These are phyloP conservation scores for Nicotiana knightiana DNA, from an alignment of 257 asterid genomes.

Conservation along the genomic window DNA sequence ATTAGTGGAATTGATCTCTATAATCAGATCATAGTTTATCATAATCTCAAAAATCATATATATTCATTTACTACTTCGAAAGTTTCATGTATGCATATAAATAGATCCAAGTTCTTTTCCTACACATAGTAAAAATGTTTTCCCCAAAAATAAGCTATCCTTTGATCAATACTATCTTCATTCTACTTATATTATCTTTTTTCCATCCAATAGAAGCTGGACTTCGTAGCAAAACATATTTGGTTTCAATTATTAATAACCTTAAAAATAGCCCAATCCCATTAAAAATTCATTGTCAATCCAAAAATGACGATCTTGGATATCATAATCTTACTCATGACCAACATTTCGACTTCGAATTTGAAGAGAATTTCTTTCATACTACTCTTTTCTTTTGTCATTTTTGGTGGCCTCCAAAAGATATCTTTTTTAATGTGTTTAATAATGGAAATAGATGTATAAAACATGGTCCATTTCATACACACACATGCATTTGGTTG, in stretches of 20 bases:
- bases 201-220: not conserved
- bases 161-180: not conserved
- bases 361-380: not conserved
- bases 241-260: not conserved
- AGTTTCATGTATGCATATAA: not conserved
- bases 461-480: not conserved
- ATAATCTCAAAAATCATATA: not conserved
- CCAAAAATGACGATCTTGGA: not conserved
- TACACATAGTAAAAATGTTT: not conserved
- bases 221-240: not conserved
- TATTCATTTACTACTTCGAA: not conserved
- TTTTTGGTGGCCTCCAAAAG: slow-evolving; percentile 2
- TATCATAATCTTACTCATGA: not conserved
- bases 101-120: not conserved
- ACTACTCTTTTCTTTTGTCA: slow-evolving; percentile 3
- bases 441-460: not conserved
- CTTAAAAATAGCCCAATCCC: not conserved
- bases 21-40: not conserved
- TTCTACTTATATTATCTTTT: not conserved
- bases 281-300: not conserved
- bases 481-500: not conserved
- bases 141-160: not conserved
- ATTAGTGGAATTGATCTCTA: not conserved
- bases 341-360: not conserved
- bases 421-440: not conserved